A percentile compares a stretch with the other conserved stretches of the same genome.
phyloP scores from a whole-genome alignment of 306 rosid species.

The Spatholobus suberectus region DNA sequence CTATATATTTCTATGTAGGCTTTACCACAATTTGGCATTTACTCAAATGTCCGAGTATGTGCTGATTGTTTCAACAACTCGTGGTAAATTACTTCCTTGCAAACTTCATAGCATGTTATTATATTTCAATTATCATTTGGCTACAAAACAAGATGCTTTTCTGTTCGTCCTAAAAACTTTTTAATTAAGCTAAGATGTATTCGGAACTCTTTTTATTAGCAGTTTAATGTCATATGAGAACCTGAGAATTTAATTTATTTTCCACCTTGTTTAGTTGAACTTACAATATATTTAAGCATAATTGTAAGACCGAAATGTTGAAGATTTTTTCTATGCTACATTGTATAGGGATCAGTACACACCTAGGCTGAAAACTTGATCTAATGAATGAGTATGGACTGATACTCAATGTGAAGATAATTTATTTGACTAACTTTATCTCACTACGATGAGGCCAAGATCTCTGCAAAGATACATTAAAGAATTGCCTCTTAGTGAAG shows the following conservation, averaged over 20 bases:
- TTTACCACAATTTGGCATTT: constrained; percentile 85
- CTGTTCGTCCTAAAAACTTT: neutral
- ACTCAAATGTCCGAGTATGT: constrained; percentile 84
- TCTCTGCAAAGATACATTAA: neutral
- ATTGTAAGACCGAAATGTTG: neutral
- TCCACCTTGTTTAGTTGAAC: constrained; percentile 12
- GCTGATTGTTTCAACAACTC: constrained; percentile 81
- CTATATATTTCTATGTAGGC: constrained; percentile 57
- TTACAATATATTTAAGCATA: neutral
- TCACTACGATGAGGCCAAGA: neutral
- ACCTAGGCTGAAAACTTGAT: constrained; percentile 24
- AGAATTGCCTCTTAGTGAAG: neutral
- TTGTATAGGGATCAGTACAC: neutral
- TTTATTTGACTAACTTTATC: neutral
- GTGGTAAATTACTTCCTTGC: constrained; percentile 53
- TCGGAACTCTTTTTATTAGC: neutral
- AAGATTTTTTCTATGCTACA: constrained; percentile 2
- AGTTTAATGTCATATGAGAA: neutral
- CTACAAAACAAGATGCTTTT: constrained; percentile 14
- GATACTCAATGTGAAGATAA: neutral
- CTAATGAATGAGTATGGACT: neutral
- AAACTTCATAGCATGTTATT: constrained; percentile 15
- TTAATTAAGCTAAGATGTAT: neutral
- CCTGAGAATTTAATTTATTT: constrained; percentile 9
- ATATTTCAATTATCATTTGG: constrained; percentile 24